Percentiles rank a stretch among this genome's conserved stretches.
Evolutionary conservation across 345 rosid species (phyloP).

Genomic region (Arabis hirsuta): DNA sequence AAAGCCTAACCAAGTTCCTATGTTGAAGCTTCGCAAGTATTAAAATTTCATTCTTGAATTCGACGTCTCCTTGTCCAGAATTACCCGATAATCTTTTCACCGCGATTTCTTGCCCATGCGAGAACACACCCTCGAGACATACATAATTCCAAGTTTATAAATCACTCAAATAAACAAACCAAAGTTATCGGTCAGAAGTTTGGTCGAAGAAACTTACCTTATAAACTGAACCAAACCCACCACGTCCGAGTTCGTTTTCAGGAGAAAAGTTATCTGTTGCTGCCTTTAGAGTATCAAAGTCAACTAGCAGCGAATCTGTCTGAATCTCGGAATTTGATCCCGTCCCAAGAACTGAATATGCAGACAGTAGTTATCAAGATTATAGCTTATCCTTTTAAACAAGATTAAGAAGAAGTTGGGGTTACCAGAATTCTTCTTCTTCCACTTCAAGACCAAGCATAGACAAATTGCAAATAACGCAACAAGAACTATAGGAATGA

Average conservation of each 20-base stretch:
- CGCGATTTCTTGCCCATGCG: conserved; percentile 48
- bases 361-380: neutral
- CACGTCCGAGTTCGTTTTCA: conserved; percentile 55
- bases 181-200: neutral
- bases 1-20: conserved; percentile 44
- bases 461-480: conserved; percentile 6
- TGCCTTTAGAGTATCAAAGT: conserved; percentile 43
- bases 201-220: conserved; percentile 37
- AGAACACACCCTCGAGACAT: conserved; percentile 48
- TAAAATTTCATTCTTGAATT: conserved; percentile 42
- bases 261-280: conserved; percentile 56
- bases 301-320: conserved; percentile 48
- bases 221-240: conserved; percentile 69
- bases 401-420: neutral
- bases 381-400: neutral
- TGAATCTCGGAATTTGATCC: conserved; percentile 27
- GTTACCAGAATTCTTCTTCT: conserved; percentile 22
- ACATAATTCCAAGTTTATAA: neutral
- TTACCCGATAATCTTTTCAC: conserved; percentile 30
- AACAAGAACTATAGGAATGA: conserved; percentile 33
- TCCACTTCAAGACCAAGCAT: conserved; percentile 38
- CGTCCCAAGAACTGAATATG: conserved; percentile 20
- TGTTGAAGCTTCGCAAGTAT: conserved; percentile 54
- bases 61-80: neutral
- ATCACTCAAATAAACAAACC: neutral